Conservation (phyloP, 2,329 filamentous ascomycete species). For the Neurospora sp. region DNA sequence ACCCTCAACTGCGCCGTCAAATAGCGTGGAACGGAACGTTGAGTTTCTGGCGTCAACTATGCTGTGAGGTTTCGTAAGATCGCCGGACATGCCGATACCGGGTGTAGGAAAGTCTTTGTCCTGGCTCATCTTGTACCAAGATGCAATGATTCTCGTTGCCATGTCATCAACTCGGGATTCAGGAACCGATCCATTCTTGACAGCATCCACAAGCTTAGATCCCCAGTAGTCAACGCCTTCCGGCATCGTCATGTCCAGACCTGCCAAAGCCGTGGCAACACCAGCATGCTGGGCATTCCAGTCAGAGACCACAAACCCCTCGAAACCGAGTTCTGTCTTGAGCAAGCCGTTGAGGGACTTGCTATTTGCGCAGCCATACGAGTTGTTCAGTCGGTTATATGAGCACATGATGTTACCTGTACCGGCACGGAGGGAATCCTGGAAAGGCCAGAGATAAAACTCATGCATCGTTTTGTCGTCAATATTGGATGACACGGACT, state of each 20-base stretch:
- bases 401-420: constrained; percentile 50
- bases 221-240: constrained; percentile 31
- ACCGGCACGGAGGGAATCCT: constrained; percentile 55
- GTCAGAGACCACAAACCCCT: constrained; percentile 59
- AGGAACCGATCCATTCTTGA: constrained; percentile 50
- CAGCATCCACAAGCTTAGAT: constrained; percentile 45
- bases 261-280: constrained; percentile 50
- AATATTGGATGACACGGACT: constrained; percentile 35
- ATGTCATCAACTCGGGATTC: constrained; percentile 50
- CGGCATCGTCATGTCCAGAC: constrained; percentile 66
- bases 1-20: constrained; percentile 52
- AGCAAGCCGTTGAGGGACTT: constrained; percentile 57
- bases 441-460: constrained; percentile 63
- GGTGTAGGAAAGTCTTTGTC: constrained; percentile 36
- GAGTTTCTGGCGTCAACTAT: constrained; percentile 46
- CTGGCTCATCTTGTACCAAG: constrained; percentile 48
- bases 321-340: constrained; percentile 51
- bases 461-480: constrained; percentile 53
- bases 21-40: constrained; percentile 28
- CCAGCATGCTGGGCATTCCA: constrained; percentile 60
- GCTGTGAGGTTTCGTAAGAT: constrained; percentile 38
- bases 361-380: constrained; percentile 61
- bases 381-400: constrained; percentile 64
- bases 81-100: constrained; percentile 41
- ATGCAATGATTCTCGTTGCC: constrained; percentile 42